phyloP scores from a whole-genome alignment of 805 yeast species.

The Lachancea sp. region DNA sequence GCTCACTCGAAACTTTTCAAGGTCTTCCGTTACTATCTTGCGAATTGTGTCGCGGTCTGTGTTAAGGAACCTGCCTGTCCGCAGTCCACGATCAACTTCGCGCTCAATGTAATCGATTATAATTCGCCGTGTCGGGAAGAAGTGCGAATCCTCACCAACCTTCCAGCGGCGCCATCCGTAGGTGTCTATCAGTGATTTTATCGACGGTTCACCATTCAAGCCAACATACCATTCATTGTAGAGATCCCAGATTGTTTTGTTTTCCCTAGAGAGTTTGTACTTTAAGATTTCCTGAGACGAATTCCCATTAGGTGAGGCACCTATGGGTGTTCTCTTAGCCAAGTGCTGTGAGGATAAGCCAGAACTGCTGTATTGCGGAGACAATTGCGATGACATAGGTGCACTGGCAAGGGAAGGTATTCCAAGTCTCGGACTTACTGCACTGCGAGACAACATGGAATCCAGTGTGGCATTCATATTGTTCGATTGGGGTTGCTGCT shows the following conservation, averaged over 20 bases:
- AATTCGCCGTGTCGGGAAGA: conserved; percentile 35
- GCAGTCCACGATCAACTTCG: conserved; percentile 31
- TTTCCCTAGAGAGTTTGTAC: conserved; percentile 34
- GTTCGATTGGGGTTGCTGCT: neutral
- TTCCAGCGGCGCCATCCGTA: conserved; percentile 36
- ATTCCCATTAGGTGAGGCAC: conserved; percentile 17
- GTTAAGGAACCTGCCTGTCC: conserved; percentile 29
- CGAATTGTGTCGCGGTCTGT: conserved; percentile 30
- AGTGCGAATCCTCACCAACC: conserved; percentile 35
- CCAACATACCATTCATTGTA: conserved; percentile 36
- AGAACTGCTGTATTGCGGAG: conserved; percentile 7
- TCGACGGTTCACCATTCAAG: conserved; percentile 30
- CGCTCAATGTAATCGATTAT: conserved; percentile 35
- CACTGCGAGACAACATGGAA: conserved; percentile 25
- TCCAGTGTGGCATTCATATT: conserved; percentile 22
- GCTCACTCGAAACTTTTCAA: conserved; percentile 32
- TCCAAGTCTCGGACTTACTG: conserved; percentile 19
- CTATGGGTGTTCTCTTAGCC: neutral
- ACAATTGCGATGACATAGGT: conserved; percentile 8
- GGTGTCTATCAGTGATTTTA: conserved; percentile 28
- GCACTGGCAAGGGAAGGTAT: conserved; percentile 9
- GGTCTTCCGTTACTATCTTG: conserved; percentile 30
- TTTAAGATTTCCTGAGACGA: conserved; percentile 22
- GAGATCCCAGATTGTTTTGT: conserved; percentile 34
- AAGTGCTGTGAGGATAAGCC: conserved; percentile 10